Evolutionary conservation across 139 green algal species (phyloP).

Genomic region (Pleodorina starrii): DNA sequence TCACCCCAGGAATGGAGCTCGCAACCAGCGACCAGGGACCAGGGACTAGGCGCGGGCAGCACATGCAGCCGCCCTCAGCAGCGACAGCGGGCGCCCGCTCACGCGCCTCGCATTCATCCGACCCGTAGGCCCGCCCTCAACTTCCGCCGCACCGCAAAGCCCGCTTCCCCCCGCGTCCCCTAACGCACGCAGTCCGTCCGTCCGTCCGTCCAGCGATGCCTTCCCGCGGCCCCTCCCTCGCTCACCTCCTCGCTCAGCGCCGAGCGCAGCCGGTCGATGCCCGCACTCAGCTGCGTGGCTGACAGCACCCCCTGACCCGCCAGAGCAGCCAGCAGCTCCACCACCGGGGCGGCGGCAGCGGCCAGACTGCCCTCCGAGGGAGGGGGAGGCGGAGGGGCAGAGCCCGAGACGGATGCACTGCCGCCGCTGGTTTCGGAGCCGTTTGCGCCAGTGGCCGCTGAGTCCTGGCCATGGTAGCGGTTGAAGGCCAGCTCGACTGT

Average conservation of each 20-base stretch:
- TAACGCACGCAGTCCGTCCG: neutral
- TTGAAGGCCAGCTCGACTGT: constrained; percentile 44
- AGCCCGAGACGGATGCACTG: neutral
- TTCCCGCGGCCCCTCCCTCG: no score
- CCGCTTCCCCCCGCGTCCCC: neutral
- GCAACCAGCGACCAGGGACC: no score
- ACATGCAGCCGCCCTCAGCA: neutral
- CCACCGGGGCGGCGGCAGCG: constrained; percentile 21
- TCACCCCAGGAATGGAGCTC: neutral
- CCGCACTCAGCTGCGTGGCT: constrained; percentile 69
- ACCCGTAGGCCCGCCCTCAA: no score
- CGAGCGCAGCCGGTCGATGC: constrained; percentile 18
- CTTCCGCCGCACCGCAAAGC: no score
- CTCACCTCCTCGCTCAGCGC: constrained; percentile 45
- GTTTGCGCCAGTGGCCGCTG: neutral
- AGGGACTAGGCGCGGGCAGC: no score
- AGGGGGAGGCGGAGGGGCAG: neutral
- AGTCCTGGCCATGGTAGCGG: constrained; percentile 18
- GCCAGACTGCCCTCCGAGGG: neutral
- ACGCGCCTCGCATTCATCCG: no score
- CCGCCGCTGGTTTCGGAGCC: neutral
- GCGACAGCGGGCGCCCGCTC: neutral
- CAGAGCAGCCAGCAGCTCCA: constrained; percentile 76
- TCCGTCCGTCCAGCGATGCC: neutral
- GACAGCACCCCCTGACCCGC: constrained; percentile 53